Evolutionary conservation across 495 filamentous ascomycete species (phyloP), one percentile per base, ranked within the genome.

Genomic region (Chaetomidium leptoderma): DNA sequence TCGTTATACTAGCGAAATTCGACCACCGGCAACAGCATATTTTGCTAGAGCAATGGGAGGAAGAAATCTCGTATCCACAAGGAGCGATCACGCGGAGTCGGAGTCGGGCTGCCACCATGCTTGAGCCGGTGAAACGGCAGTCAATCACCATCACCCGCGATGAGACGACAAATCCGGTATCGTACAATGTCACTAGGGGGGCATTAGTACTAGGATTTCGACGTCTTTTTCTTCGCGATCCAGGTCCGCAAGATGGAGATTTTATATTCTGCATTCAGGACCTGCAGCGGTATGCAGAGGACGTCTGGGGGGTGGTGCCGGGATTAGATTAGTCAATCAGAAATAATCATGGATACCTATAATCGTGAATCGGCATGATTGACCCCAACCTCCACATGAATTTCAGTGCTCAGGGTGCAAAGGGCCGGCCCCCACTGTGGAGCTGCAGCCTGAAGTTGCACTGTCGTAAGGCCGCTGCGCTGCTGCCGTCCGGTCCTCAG

Each of bases 1-100:
- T 70, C 27, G 65, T 71, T 30, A 16, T 73, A 43, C 57, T 66
- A 14, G 46, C 58, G 35, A 64, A 62, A 32, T 57, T 66, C 52
- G 55, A 64, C 44, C 19, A 39, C 40, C 23, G 48, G 55, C 16
- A 24, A n/a, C 19, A 45, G 11, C 16, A 65, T 27, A 55, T 55
- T 26, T 45, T 74, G 37, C n/a, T n/a, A n/a, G 50, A 53, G 50
- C 42, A 53, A 37, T 53, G 50, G 37, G 50, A 53, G 50, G 50
- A 53, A 37, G 50, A 29, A 30, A 1, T 35, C 50, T 61, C 60
- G 60, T 16, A n/a, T n/a, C n/a, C n/a, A n/a, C 51, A 56, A 13
- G 63, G 63, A 57, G 63, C 59, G 37, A 63, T 51, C 17, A 55
- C 51, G n/a, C n/a, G n/a, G n/a, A n/a, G n/a, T n/a, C n/a, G n/a